These are phyloP conservation scores for Avena atlantica DNA, from an alignment of 176 grass and related monocot species.

Conservation along the genomic window DNA sequence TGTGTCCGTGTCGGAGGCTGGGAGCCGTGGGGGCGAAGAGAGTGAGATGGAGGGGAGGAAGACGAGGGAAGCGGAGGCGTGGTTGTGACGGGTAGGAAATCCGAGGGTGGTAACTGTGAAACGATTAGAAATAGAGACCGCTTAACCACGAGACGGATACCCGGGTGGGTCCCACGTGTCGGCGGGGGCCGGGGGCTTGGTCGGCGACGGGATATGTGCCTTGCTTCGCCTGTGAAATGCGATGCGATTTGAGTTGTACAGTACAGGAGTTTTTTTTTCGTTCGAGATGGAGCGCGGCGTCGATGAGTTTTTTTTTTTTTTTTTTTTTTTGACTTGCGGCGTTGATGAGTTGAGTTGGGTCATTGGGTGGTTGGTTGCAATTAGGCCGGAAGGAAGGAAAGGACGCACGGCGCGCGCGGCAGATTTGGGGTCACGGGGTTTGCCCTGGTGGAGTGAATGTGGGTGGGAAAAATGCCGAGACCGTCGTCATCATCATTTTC, in stretches of 20 bases:
- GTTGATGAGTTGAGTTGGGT: neutral
- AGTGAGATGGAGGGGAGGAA: neutral
- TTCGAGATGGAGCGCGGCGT: neutral
- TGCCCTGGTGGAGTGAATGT: neutral
- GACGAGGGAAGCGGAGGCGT: neutral
- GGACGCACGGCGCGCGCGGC: neutral
- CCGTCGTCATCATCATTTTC: neutral
- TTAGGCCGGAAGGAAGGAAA: slow-evolving; percentile 3
- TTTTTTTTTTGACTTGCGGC: no score
- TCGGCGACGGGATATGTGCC: neutral
- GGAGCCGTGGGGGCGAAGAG: neutral
- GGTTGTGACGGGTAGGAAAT: neutral
- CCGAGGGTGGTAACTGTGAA: neutral
- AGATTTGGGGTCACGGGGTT: slow-evolving; percentile 7
- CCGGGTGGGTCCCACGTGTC: slow-evolving; percentile 12
- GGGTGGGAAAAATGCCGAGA: neutral
- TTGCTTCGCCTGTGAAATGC: slow-evolving; percentile 28
- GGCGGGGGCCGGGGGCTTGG: neutral
- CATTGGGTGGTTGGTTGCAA: slow-evolving; percentile 15
- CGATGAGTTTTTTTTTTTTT: no score
- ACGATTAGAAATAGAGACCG: neutral
- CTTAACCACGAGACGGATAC: neutral
- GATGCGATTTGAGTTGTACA: neutral
- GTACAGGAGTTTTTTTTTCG: neutral
- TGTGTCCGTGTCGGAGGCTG: neutral